Evolutionary conservation across 352 stramenopile species (phyloP).

Genomic region (Phytopythium ostracodes): DNA sequence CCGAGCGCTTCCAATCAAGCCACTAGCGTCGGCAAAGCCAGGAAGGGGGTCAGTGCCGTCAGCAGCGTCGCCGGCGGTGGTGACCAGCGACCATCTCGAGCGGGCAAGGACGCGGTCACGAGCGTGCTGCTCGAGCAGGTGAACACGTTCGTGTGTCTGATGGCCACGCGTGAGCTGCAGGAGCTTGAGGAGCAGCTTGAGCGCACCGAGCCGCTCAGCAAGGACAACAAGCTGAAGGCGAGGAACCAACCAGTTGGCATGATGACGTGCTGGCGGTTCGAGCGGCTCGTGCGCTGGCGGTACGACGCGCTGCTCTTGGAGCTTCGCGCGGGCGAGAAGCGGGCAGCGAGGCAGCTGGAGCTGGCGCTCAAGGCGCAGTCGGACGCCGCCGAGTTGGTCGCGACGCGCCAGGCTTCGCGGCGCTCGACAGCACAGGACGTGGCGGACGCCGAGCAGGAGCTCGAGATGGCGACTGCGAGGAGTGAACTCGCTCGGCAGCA

Average conservation of each 20-base stretch:
- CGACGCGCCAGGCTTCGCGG: slow-evolving; percentile 5
- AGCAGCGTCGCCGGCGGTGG: slow-evolving; percentile 31
- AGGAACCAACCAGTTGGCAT: background rate
- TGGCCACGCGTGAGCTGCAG: slow-evolving; percentile 35
- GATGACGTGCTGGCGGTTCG: slow-evolving; percentile 37
- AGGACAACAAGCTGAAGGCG: background rate
- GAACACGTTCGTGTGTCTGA: slow-evolving; percentile 63
- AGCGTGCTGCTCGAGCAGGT: slow-evolving; percentile 63
- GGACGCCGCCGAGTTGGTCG: slow-evolving; percentile 8
- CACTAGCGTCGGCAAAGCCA: background rate
- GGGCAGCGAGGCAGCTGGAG: slow-evolving; percentile 36
- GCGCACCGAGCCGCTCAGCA: background rate
- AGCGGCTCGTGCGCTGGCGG: slow-evolving; percentile 44
- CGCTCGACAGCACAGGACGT: slow-evolving; percentile 6
- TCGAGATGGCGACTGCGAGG: slow-evolving; percentile 11
- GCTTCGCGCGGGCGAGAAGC: slow-evolving; percentile 29
- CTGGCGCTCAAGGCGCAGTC: slow-evolving; percentile 27
- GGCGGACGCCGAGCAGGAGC: slow-evolving; percentile 14
- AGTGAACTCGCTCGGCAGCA: slow-evolving; percentile 46
- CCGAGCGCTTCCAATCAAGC: slow-evolving; percentile 11
- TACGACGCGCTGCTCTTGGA: slow-evolving; percentile 38
- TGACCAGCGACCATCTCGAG: slow-evolving; percentile 22
- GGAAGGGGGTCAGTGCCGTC: slow-evolving; percentile 19
- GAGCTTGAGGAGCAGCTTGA: slow-evolving; percentile 8
- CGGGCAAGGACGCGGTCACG: slow-evolving; percentile 47